Conservation (phyloP, 2,329 filamentous ascomycete genomes). For the Colletotrichum euphorbiae region DNA sequence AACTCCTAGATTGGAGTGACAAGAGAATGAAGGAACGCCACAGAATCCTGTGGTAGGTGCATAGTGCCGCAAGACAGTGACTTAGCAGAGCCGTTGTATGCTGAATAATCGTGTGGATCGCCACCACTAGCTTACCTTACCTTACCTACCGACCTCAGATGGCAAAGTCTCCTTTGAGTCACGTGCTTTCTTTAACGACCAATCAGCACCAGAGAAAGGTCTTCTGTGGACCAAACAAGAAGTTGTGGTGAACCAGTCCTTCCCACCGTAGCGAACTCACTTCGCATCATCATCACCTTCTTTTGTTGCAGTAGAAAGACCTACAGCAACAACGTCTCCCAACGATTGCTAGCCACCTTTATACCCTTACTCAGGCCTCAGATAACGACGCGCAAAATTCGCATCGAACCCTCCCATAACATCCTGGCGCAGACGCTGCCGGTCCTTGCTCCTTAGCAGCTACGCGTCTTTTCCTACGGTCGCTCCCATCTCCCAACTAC, state of each 20-base stretch:
- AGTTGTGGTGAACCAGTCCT: slow-evolving; percentile 20
- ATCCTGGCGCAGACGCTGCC: slow-evolving; percentile 5
- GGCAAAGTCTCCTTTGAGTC: not conserved
- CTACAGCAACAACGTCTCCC: slow-evolving; percentile 9
- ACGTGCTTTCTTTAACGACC: slow-evolving; percentile 2
- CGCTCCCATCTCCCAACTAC: slow-evolving; percentile 17
- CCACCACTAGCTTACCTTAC: not conserved
- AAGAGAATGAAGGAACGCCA: not conserved
- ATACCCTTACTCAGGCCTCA: slow-evolving; percentile 21
- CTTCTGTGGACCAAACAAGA: slow-evolving; percentile 1
- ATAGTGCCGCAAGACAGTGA: not conserved
- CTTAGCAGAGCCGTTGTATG: not conserved
- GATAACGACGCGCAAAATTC: not conserved
- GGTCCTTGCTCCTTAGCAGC: slow-evolving; percentile 10
- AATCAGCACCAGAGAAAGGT: not conserved
- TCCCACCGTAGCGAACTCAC: slow-evolving; percentile 1
- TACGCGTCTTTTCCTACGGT: slow-evolving; percentile 27
- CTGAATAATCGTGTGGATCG: slow-evolving; percentile 8
- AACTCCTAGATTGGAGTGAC: not conserved
- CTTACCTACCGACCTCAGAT: not conserved
- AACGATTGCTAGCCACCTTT: slow-evolving; percentile 6
- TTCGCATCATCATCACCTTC: slow-evolving; percentile 31
- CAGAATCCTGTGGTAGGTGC: not conserved
- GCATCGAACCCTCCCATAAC: not conserved
- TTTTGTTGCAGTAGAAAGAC: slow-evolving; percentile 22